Percentiles rank a stretch among this genome's conserved stretches.
These are phyloP conservation scores for Claviceps monticola DNA, from an alignment of 2,329 filamentous ascomycete species.

Conservation along the genomic window DNA sequence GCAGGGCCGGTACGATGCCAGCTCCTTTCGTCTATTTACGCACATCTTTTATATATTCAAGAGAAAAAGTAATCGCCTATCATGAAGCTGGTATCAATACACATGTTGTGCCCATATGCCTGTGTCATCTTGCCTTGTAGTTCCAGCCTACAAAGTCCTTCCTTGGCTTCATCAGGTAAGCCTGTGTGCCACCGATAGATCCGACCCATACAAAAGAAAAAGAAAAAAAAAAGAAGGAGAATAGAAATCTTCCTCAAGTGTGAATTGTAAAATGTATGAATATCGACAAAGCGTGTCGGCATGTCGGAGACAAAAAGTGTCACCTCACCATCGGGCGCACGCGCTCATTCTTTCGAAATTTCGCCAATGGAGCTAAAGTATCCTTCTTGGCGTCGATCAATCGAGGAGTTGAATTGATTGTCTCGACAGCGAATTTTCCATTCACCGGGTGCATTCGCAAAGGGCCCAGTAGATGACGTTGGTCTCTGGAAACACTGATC, in stretches of 20 bases:
- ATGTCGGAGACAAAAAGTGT: neutral
- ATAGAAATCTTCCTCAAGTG: neutral
- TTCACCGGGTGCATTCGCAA: conserved; percentile 21
- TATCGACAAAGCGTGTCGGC: too few species aligned
- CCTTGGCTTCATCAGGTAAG: neutral
- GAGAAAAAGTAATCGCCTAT: neutral
- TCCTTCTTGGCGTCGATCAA: conserved; percentile 25
- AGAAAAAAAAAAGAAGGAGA: neutral
- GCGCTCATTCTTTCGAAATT: conserved; percentile 38
- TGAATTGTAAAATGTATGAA: neutral
- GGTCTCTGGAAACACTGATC: conserved; percentile 50
- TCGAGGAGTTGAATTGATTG: conserved; percentile 30
- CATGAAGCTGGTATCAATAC: neutral
- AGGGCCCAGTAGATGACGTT: conserved; percentile 45
- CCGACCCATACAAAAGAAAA: neutral
- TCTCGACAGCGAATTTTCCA: conserved; percentile 16
- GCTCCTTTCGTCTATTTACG: neutral
- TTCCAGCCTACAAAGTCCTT: neutral
- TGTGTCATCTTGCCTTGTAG: neutral
- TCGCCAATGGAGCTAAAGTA: conserved; percentile 18
- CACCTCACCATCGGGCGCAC: conserved; percentile 36
- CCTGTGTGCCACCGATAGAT: too few species aligned
- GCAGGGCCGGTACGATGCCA: neutral
- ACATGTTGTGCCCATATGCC: neutral
- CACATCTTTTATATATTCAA: neutral